Conservation (phyloP, 176 grass and related monocot genomes). For the Puccinellia tenuiflora region DNA sequence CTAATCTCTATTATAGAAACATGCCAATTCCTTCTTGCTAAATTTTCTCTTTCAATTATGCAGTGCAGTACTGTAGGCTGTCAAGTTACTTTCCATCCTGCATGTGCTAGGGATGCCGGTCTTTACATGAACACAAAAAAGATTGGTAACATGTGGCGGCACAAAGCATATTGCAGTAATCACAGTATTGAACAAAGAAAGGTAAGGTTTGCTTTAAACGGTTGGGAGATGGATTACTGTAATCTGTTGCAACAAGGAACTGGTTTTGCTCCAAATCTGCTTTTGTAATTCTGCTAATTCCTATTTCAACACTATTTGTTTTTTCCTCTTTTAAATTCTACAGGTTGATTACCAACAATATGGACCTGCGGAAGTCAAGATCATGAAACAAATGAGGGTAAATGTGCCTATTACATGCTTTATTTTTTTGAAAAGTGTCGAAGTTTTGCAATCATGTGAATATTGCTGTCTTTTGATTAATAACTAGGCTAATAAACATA, state of each 20-base stretch:
- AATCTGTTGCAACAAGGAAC: background rate
- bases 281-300: background rate
- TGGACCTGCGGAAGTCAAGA: constrained; percentile 63
- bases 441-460: background rate
- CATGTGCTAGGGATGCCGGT: constrained; percentile 71
- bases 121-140: constrained; percentile 85
- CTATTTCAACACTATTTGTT: background rate
- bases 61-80: constrained; percentile 86
- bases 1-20: background rate
- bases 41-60: constrained; percentile 33
- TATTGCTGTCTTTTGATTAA: background rate
- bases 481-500: background rate
- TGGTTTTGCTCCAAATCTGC: background rate
- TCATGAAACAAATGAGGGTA: constrained; percentile 87
- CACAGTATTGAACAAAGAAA: constrained; percentile 82
- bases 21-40: constrained; percentile 5
- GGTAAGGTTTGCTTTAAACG: constrained; percentile 29
- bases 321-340: constrained; percentile 15
- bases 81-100: constrained; percentile 74
- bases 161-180: constrained; percentile 75
- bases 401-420: constrained; percentile 16
- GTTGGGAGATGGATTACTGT: background rate
- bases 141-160: constrained; percentile 41
- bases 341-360: constrained; percentile 64
- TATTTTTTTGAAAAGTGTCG: background rate